Percentiles rank a stretch among this genome's conserved stretches.
Evolutionary conservation across 805 yeast species (phyloP).

Genomic region (Monosporozyma solicola): DNA sequence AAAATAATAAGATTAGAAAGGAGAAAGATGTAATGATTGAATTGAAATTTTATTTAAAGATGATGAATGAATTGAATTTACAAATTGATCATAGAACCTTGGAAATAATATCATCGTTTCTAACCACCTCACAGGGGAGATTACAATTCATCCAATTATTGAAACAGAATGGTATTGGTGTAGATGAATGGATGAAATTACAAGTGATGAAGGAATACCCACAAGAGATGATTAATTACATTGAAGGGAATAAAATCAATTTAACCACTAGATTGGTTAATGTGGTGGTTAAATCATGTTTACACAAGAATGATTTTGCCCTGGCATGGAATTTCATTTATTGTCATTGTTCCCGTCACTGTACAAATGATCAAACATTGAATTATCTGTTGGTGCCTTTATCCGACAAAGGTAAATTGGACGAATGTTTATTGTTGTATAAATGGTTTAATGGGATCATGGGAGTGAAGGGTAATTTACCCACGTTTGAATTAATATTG

Average conservation of each 20-base stretch:
- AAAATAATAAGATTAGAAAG: constrained; percentile 23
- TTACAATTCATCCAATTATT: neutral
- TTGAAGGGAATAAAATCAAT: neutral
- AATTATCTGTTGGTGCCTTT: neutral
- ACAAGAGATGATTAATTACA: neutral
- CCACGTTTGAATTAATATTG: constrained; percentile 15
- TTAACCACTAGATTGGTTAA: neutral
- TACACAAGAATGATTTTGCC: neutral
- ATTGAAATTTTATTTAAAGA: constrained; percentile 23
- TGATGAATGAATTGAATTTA: constrained; percentile 25
- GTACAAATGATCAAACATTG: neutral
- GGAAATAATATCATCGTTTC: constrained; percentile 27
- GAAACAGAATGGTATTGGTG: neutral
- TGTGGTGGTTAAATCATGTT: neutral
- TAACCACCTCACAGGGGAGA: constrained; percentile 14
- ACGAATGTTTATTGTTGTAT: constrained; percentile 1
- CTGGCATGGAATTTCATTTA: neutral
- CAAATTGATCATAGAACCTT: constrained; percentile 34
- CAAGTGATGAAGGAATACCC: neutral
- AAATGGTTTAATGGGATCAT: neutral
- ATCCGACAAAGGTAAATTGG: neutral
- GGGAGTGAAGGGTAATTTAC: neutral
- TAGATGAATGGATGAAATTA: neutral
- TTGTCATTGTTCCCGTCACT: neutral
- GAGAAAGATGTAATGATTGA: constrained; percentile 21